Evolutionary conservation across 495 filamentous ascomycete genomes (phyloP), one percentile per base, ranked within the genome.

Genomic region (Thermothielavioides terrestris): DNA sequence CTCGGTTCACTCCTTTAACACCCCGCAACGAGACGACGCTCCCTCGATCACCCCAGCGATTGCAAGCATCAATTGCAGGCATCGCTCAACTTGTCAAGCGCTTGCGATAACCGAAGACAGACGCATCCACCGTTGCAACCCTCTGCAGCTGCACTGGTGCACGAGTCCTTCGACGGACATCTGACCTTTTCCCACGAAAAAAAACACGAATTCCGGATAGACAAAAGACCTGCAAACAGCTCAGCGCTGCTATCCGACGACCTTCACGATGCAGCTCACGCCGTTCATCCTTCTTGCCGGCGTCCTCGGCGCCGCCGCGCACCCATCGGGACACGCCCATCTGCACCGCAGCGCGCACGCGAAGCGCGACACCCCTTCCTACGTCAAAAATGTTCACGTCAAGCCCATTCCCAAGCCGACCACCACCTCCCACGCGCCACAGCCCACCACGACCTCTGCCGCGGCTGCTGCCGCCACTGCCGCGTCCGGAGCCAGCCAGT

Each of bases 301-400:
- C 52, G 57, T 41, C 36, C 49, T 63, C 42, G 58, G 51, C 25
- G 60, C 53, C 2, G 31, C 52, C 25, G 64, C 64, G 0, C 60
- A 60, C 55, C 63, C 64, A 17, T 66, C 63, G 14, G 60, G 55
- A 36, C 64, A 65, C 47, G 61, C 55, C 49, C 64, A 67, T 49
- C 42, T 56, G 17, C 64, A 67, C 54, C 64, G 59, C 38, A 20
- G 39, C 25, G 49, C 27, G 30, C 59, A 64, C 35, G 52, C 49
- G 17, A 57, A 50, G 53, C 56, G 56, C 18, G 57, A 50, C 9
- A 30, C 17, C 6, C 34, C 47, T n/a, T 32, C 21, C 17, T 61
- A 57, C 43, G 46, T 57, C 43, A 65, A 65, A 58, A 50, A 53
- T 39, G 43, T 59, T 25, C 56, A 58, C 49, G 45, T 50, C 34